phyloP scores from a whole-genome alignment of 495 filamentous ascomycete species.

The Cladorrhinum samala region DNA sequence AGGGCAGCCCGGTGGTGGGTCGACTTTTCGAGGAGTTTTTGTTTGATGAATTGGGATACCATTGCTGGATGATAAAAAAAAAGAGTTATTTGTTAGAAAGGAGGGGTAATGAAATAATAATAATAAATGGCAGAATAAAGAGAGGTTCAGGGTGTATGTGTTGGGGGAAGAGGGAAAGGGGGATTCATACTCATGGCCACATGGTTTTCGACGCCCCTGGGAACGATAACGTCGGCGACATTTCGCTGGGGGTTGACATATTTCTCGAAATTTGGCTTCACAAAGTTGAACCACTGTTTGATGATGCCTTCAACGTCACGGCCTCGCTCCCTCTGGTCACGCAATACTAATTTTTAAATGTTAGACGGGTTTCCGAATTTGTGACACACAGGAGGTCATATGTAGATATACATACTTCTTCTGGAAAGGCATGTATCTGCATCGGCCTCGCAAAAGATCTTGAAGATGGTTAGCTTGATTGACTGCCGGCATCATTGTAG shows the following conservation, averaged over 20 bases:
- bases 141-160: no score
- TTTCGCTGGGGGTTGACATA: slow-evolving; percentile 87
- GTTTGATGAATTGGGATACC: slow-evolving; percentile 83
- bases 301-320: slow-evolving; percentile 90
- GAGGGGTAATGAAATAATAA: neutral
- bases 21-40: slow-evolving; percentile 79
- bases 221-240: slow-evolving; percentile 89
- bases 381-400: no score
- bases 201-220: slow-evolving; percentile 84
- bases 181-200: slow-evolving; percentile 87
- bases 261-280: slow-evolving; percentile 89
- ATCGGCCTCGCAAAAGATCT: slow-evolving; percentile 96
- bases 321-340: slow-evolving; percentile 79
- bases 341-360: slow-evolving; percentile 59
- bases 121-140: no score
- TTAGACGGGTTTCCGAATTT: no score
- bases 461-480: neutral
- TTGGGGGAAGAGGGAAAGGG: no score
- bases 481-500: neutral
- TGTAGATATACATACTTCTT: slow-evolving; percentile 53
- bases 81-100: neutral
- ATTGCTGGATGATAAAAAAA: slow-evolving; percentile 55
- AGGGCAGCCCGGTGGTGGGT: slow-evolving; percentile 72
- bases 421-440: slow-evolving; percentile 88
- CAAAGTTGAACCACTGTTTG: slow-evolving; percentile 94